A percentile compares a stretch with the other conserved stretches of the same genome.
These are phyloP conservation scores for Pichia membranifaciens DNA, from an alignment of 805 yeast species.

Conservation along the genomic window DNA sequence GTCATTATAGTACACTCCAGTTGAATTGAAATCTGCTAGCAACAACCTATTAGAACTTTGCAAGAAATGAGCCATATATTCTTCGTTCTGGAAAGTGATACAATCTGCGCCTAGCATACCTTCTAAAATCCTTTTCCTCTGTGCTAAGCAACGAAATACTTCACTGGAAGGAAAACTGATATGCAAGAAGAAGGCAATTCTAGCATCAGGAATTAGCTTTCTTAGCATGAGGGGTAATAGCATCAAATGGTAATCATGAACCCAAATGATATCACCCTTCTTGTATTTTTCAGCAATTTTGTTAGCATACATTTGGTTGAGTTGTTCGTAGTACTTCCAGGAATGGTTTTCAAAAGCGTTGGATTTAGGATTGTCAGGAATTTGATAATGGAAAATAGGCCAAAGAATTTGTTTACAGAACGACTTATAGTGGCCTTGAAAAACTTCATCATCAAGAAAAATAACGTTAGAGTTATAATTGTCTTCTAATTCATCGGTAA, in stretches of 20 bases:
- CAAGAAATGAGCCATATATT: conserved; percentile 87
- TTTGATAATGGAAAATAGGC: conserved; percentile 92
- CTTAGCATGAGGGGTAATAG: conserved; percentile 83
- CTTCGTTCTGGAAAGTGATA: conserved; percentile 85
- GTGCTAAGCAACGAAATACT: conserved; percentile 90
- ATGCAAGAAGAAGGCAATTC: conserved; percentile 88
- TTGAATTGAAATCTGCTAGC: conserved; percentile 71
- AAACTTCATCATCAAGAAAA: conserved; percentile 68
- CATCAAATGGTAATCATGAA: conserved; percentile 89
- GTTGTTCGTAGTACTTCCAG: conserved; percentile 73
- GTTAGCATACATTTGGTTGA: conserved; percentile 79
- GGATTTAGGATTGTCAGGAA: conserved; percentile 90
- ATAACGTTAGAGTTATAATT: conserved; percentile 61
- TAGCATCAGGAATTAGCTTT: conserved; percentile 67
- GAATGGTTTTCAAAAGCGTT: conserved; percentile 95
- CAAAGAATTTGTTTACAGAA: conserved; percentile 92
- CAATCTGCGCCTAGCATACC: conserved; percentile 90
- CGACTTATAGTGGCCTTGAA: conserved; percentile 85
- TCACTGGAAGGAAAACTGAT: conserved; percentile 94
- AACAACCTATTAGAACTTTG: conserved; percentile 84
- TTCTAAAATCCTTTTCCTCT: conserved; percentile 63
- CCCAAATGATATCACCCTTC: conserved; percentile 78
- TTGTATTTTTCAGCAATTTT: conserved; percentile 61
- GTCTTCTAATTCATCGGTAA: conserved; percentile 39
- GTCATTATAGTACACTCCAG: conserved; percentile 56